A percentile compares a stretch with the other conserved stretches of the same genome.
These are phyloP conservation scores for Fragaria nilgerrensis DNA, from an alignment of 306 rosid species.

Conservation along the genomic window DNA sequence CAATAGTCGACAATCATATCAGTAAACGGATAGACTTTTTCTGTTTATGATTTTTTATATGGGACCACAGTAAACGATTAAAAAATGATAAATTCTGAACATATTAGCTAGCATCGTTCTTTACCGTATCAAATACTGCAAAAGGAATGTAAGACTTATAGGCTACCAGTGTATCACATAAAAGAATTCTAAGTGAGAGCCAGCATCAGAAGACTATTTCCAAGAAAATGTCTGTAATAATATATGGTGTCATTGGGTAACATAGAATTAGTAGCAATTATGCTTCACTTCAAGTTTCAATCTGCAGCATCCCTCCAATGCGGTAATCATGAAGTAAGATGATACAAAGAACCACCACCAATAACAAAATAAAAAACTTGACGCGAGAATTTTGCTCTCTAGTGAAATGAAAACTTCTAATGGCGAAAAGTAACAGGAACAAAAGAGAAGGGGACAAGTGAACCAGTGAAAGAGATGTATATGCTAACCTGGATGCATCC, in stretches of 20 bases:
- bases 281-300: not conserved
- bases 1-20: not conserved
- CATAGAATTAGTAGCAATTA: not conserved
- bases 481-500: conserved; percentile 80
- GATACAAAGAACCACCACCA: not conserved
- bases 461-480: conserved; percentile 7
- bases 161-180: not conserved
- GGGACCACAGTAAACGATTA: not conserved
- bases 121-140: not conserved
- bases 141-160: not conserved
- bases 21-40: not conserved
- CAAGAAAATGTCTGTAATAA: not conserved
- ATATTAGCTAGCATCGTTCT: not conserved
- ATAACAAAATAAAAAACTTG: not conserved
- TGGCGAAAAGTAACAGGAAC: not conserved
- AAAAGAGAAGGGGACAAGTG: conserved; percentile 1
- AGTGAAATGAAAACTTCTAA: not conserved
- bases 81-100: not conserved
- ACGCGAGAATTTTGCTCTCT: not conserved
- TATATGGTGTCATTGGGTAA: not conserved
- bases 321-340: not conserved
- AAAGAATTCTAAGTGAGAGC: not conserved
- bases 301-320: not conserved
- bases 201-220: not conserved
- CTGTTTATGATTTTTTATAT: no score